Conservation (phyloP, 768 basidiomycete species). For the Russula dissimulans region DNA sequence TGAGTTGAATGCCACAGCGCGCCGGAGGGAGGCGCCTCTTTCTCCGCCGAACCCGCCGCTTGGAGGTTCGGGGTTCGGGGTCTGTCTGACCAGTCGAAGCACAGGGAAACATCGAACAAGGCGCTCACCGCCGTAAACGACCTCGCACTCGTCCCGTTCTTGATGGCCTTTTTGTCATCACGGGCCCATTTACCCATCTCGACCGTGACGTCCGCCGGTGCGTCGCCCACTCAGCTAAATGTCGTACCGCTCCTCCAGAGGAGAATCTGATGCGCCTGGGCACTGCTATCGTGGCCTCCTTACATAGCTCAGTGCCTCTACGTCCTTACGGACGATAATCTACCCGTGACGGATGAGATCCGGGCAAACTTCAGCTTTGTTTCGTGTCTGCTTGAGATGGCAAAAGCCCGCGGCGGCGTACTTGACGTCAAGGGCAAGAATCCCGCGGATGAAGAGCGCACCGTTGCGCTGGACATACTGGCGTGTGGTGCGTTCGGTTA, state of each 20-base stretch:
- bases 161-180: slow-evolving; percentile 81
- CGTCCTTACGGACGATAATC: slow-evolving; percentile 87
- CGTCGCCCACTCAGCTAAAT: slow-evolving; percentile 5
- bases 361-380: slow-evolving; percentile 51
- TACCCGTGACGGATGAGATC: slow-evolving; percentile 58
- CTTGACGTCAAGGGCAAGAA: slow-evolving; percentile 30
- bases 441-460: slow-evolving; percentile 41
- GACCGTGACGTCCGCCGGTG: slow-evolving; percentile 77
- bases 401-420: slow-evolving; percentile 30
- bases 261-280: not conserved
- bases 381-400: slow-evolving; percentile 56
- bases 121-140: slow-evolving; percentile 81
- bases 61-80: slow-evolving; percentile 15
- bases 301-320: slow-evolving; percentile 79
- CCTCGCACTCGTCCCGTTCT: slow-evolving; percentile 67
- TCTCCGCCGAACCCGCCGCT: not conserved
- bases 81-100: slow-evolving; percentile 16
- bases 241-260: not conserved
- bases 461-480: slow-evolving; percentile 51
- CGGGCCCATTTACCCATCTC: slow-evolving; percentile 57
- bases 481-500: slow-evolving; percentile 45
- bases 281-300: not conserved
- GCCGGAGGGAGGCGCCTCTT: not conserved
- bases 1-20: slow-evolving; percentile 37
- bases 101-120: slow-evolving; percentile 87